A percentile compares a stretch with the other conserved stretches of the same genome.
These are phyloP conservation scores for Camellia sinensis DNA, from an alignment of 148 eudicot genomes.

Conservation along the genomic window DNA sequence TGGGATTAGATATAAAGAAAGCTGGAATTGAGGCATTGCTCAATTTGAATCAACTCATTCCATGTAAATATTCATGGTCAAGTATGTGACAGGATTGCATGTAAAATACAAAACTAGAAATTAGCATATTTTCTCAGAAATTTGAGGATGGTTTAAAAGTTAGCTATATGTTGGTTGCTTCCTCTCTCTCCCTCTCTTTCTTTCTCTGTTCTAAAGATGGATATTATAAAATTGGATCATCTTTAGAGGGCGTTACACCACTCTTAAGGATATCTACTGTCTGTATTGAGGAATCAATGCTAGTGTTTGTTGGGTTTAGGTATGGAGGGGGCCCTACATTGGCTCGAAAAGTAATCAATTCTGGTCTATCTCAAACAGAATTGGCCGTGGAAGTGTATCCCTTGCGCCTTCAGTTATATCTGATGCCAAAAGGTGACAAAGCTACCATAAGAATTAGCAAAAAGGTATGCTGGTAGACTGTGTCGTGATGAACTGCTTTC, in stretches of 20 bases:
- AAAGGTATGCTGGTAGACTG: constrained; percentile 48
- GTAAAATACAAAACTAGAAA: not conserved
- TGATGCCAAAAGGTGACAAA: constrained; percentile 70
- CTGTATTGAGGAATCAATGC: constrained; percentile 11
- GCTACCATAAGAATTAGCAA: constrained; percentile 79
- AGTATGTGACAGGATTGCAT: not conserved
- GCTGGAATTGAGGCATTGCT: not conserved
- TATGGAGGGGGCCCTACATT: constrained; percentile 97
- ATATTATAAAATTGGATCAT: not conserved
- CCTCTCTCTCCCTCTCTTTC: not conserved
- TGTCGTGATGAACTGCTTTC: not conserved
- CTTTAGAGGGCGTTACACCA: constrained; percentile 1
- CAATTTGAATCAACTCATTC: not conserved
- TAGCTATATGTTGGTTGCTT: not conserved
- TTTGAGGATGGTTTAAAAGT: not conserved
- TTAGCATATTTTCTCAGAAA: not conserved
- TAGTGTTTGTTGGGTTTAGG: constrained; percentile 45
- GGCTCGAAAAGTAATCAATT: constrained; percentile 77
- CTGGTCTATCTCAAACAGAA: constrained; percentile 78
- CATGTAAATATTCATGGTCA: not conserved
- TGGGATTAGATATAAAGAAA: not conserved
- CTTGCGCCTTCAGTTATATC: constrained; percentile 75
- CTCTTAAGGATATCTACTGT: not conserved
- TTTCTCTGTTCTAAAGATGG: not conserved
- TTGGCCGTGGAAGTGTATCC: constrained; percentile 93